Evolutionary conservation across 495 filamentous ascomycete genomes (phyloP), one percentile per base, ranked within the genome.

Genomic region (Podospora australis): DNA sequence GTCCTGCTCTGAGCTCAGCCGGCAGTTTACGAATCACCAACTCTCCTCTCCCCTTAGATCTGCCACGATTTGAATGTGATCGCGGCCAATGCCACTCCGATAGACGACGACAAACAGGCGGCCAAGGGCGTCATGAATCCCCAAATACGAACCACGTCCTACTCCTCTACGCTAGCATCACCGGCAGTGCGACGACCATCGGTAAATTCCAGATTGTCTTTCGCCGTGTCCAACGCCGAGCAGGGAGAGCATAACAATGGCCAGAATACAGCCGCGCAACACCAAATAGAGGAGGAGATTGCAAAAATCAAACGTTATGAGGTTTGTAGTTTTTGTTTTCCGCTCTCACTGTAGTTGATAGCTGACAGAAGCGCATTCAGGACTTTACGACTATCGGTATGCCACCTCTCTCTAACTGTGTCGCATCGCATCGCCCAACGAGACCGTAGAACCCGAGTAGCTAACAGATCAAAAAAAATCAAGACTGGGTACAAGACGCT

Each of bases 401-500:
- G 48, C 22, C 32, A 14, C 17, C 20, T 29, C 35, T 47, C 14
- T 23, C 42, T 8, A 38, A 34, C 30, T 34, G 9, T 34, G 30
- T 16, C 23, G 9, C 19, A 26, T 11, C 22, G 14, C 17, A 13
- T 21, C 14, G 9, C 10, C 14, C 26, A 16, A 53, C 34, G 44
- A 41, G 3, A 4, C 21, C 8, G 23, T 22, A 9, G 36, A 41
- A 41, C 13, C 19, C 20, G 6, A 13, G 11, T n/a, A 41, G n/a
- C 36, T 39, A 19, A 39, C 20, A 19, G 11, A 7, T 17, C 6
- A 19, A 17, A 6, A 22, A 21, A 6, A 40, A n/a, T n/a, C n/a
- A n/a, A 78, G 90, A 98, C 65, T 98, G 92, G 92, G 90, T 98
- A 1, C 90, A 98, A 63, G 92, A 98, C 80, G 91, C 91, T 2